Evolutionary conservation across 345 rosid species (phyloP), one percentile per base, ranked within the genome.

Genomic region (Aquilaria yunnanensis): DNA sequence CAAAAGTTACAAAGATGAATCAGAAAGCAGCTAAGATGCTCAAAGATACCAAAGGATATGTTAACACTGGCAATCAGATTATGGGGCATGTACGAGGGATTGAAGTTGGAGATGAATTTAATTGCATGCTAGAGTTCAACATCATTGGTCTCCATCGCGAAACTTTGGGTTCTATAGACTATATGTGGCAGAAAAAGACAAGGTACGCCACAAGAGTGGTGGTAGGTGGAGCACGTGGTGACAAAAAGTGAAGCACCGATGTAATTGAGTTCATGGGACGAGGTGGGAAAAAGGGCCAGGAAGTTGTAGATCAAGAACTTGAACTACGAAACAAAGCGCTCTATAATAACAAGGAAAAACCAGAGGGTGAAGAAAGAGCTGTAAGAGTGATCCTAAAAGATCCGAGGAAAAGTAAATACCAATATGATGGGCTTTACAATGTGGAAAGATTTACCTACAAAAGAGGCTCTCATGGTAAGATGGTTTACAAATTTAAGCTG

Each of bases 31-130:
- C 82, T 8, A 77, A 63, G 64, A 61, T 86, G 70, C 87, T 88
- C 58, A 90, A 76, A 77, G 64, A 61, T 14, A 78, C 80, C 66
- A 77, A 74, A 47, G 78, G 70, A 64, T 74, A 34, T 56, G 67
- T 82, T n/a, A 85, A 79, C 66, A 45, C 56, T 0, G 81, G 85
- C 37, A 65, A 62, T 43, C 80, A 67, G 16, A 79, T 88, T 46
- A 58, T 90, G 37, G 98, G 99, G 64, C 2, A 77, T 14, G 81
- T 92, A 58, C 96, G 96, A 0, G 98, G 96, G 32, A 87, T 87
- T 64, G 79, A 80, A 67, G 78, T 85, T 34, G 96, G 98, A 2
- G 98, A 92, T 64, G 96, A 78, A 67, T 92, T 87, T 76, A 89
- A 81, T 43, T 92, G 85, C 56, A 78, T 88, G 47, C 74, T 84